Percentiles rank a stretch among this genome's conserved stretches.
phyloP scores from a whole-genome alignment of 2,329 filamentous ascomycete genomes.

The Ambrosiella beaveri region DNA sequence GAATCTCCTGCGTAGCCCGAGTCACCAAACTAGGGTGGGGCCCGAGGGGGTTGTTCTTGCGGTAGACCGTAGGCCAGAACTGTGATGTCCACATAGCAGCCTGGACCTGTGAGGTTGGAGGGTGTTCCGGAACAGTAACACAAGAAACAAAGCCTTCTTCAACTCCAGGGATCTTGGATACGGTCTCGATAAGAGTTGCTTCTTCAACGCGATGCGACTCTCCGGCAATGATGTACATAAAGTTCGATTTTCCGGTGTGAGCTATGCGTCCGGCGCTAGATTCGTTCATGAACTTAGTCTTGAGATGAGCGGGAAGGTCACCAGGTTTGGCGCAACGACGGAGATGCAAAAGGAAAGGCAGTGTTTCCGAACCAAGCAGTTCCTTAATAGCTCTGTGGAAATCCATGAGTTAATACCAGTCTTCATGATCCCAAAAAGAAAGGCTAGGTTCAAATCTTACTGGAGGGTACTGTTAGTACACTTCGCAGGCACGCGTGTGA shows the following conservation, averaged over 20 bases:
- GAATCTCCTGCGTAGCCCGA: constrained; percentile 52
- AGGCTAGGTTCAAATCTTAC: constrained; percentile 1
- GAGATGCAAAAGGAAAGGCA: constrained; percentile 52
- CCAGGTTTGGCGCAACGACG: constrained; percentile 57
- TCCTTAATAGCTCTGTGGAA: constrained; percentile 12
- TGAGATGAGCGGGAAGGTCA: constrained; percentile 49
- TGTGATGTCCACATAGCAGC: constrained; percentile 55
- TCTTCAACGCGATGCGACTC: constrained; percentile 24
- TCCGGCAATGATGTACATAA: constrained; percentile 41
- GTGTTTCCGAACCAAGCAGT: constrained; percentile 30
- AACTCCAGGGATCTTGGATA: constrained; percentile 20
- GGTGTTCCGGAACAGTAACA: constrained; percentile 52
- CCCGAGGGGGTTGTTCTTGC: constrained; percentile 73
- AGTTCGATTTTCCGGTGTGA: constrained; percentile 42
- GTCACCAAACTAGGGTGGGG: constrained; percentile 62
- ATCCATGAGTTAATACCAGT: neutral
- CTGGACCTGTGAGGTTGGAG: constrained; percentile 60
- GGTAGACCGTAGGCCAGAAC: constrained; percentile 75
- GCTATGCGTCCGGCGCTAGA: constrained; percentile 35
- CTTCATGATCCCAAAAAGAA: neutral
- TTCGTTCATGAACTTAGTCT: constrained; percentile 43
- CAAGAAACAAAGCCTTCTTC: constrained; percentile 40
- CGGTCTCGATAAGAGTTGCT: constrained; percentile 22
- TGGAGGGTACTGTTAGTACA: constrained; percentile 35
- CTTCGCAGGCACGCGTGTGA: constrained; percentile 55